Evolutionary conservation across 306 rosid species (phyloP), one percentile per base, ranked within the genome.

Genomic region (Glycine latifolia): DNA sequence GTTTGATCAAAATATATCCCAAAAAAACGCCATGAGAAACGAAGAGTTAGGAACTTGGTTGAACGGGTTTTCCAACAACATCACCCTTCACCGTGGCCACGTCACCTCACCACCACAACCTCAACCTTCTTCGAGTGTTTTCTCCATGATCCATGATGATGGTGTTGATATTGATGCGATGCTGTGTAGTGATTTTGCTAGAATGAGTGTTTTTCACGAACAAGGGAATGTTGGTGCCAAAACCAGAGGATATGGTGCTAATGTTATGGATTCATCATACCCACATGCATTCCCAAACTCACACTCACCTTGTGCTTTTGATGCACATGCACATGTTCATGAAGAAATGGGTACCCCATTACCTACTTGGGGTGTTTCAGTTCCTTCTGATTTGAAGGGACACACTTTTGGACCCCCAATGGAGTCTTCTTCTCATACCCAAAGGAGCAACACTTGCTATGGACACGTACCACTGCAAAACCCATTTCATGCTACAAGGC

Each of bases 201-300:
- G 90, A 59, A 76, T 89, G 87, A 83, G 63, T 47, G 47, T 87
- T 46, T 53, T 73, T 7, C 84, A 80, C 33, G 85, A 78, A 70
- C 85, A 52, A 39, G 78, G 65, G 43, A 71, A 76, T 55, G 76
- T 76, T 14, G 70, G 26, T 59, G 61, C 79, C 60, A 79, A 71
- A 76, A 82, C 67, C 73, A 73, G 6, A 35, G 46, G 46, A 10
- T 62, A 9, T 26, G 67, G 39, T 60, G 67, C 10, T 60, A 11
- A 61, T 35, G 69, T 63, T 35, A 63, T 63, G 69, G 47, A 62
- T 44, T 62, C 68, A 12, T 62, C 44, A 3, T 62, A 39, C 44
- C 0, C 44, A 39, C 44, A 39, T 39, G 44, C 44, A 39, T 39
- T 39, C 44, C 2, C 2, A 26, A 26, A 26, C 31, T 35, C 39